These are phyloP conservation scores for Lachancea mirantina DNA, from an alignment of 805 yeast genomes.

Conservation along the genomic window DNA sequence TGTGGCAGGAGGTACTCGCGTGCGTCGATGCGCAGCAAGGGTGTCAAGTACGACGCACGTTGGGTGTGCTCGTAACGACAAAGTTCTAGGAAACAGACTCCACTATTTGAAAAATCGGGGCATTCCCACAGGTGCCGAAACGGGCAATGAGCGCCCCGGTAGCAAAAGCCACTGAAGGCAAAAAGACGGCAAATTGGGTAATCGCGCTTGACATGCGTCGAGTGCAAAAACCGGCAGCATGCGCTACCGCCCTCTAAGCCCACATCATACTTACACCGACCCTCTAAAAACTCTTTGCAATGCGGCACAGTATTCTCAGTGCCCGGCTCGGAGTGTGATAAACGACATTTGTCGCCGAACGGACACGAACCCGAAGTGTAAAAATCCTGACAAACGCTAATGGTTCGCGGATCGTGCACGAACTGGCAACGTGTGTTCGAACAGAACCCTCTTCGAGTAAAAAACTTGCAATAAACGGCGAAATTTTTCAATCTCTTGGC, in stretches of 20 bases:
- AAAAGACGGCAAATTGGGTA: conserved; percentile 12
- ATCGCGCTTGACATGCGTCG: neutral
- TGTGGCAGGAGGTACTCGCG: too few species aligned
- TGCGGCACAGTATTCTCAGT: conserved; percentile 8
- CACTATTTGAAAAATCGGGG: conserved; percentile 4
- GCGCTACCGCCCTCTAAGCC: conserved; percentile 3
- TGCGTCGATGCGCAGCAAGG: conserved; percentile 5
- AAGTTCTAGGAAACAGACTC: conserved; percentile 5
- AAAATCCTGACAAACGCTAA: conserved; percentile 7
- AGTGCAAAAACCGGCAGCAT: conserved; percentile 9
- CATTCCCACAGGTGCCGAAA: conserved; percentile 11
- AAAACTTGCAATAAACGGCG: conserved; percentile 10
- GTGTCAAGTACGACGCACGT: conserved; percentile 4
- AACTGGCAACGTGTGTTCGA: conserved; percentile 8
- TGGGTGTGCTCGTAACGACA: conserved; percentile 8
- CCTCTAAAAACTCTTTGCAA: conserved; percentile 2
- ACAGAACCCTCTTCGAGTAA: conserved; percentile 8
- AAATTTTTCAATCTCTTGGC: conserved; percentile 1
- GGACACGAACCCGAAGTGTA: conserved; percentile 6
- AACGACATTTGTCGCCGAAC: conserved; percentile 7
- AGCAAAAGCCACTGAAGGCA: conserved; percentile 11
- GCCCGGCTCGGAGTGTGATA: conserved; percentile 4
- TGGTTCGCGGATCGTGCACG: conserved; percentile 8
- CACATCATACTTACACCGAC: conserved; percentile 2
- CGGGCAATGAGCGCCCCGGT: conserved; percentile 9